Evolutionary conservation across 805 yeast species (phyloP), one percentile per base, ranked within the genome.

Genomic region (Saccharomycopsis selenospora): DNA sequence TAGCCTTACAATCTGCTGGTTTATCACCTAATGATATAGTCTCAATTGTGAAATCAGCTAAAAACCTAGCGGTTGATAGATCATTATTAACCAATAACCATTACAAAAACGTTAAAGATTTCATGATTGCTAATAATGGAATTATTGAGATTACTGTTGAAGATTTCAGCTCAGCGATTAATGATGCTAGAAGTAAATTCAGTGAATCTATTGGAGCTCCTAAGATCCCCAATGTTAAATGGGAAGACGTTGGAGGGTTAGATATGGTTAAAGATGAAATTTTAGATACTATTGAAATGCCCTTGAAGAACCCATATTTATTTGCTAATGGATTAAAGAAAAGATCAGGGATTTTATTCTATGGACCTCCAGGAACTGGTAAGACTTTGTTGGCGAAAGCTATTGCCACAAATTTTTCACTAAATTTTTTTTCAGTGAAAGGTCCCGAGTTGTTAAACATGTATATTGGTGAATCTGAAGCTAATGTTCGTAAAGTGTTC

Each of bases 351-450:
- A 85, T 93, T 33, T 67, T 93, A 54, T 89, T 93, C 63, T 93
- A 93, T 66, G 99, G 99, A 0, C 99, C 99, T 0, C 99, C 99
- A 0, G 99, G 99, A 22, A 93, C 99, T 0, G 99, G 99, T 57
- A 93, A 93, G 62, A 93, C 99, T 0, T 70, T 93, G 25, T 71
- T 93, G 51, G 99, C 99, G 10, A 93, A 93, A 64, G 98, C 98
- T 0, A 93, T 93, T 57, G 99, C 99, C 2, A 87, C 97, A 0
- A 87, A 90, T 56, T 93, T 91, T 64, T 85, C 96, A 3, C 71
- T 93, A 54, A 93, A 93, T 64, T 93, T 93, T 65, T 90, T 93
- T 65, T 85, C 95, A 56, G 97, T 93, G 13, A 93, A 93, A 63
- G 99, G 99, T 22, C 99, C 99, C 0, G 99, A 93, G 65, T 72